Conservation (phyloP, 2,329 filamentous ascomycete species). For the Phyllosticta capitalensis region DNA sequence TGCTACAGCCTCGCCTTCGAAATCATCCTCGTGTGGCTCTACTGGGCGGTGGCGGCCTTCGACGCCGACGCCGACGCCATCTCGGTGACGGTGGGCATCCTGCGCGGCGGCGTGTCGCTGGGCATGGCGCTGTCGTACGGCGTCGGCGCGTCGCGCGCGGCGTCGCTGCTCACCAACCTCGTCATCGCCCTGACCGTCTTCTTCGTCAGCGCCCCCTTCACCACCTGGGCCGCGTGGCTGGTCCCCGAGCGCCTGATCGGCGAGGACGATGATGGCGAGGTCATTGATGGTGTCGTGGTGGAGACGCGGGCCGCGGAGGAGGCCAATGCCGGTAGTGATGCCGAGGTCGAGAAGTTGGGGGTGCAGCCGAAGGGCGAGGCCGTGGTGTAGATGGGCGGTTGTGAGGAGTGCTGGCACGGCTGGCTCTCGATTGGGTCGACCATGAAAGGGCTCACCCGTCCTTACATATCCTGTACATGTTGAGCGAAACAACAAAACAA, state of each 20-base stretch:
- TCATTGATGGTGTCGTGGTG: neutral
- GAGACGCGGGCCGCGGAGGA: neutral
- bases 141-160: constrained; percentile 37
- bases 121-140: constrained; percentile 40
- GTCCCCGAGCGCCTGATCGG: neutral
- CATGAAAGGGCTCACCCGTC: too few relatives aligned
- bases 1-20: neutral
- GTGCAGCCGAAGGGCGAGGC: too few relatives aligned
- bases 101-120: constrained; percentile 41
- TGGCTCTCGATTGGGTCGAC: too few relatives aligned
- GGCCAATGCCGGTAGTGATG: too few relatives aligned
- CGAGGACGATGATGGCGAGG: neutral
- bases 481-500: too few relatives aligned
- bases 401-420: too few relatives aligned
- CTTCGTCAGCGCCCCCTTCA: constrained; percentile 26
- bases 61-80: constrained; percentile 43
- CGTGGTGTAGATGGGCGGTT: too few relatives aligned
- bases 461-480: too few relatives aligned
- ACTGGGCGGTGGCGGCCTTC: constrained; percentile 43
- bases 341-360: neutral
- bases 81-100: constrained; percentile 39
- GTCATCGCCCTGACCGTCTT: constrained; percentile 42
- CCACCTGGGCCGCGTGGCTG: constrained; percentile 16
- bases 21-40: constrained; percentile 35
- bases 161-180: constrained; percentile 39